Evolutionary conservation across 371 early-diverging fungal species (phyloP), one percentile per base, ranked within the genome.

Genomic region (Rhizomucor pusillus): DNA sequence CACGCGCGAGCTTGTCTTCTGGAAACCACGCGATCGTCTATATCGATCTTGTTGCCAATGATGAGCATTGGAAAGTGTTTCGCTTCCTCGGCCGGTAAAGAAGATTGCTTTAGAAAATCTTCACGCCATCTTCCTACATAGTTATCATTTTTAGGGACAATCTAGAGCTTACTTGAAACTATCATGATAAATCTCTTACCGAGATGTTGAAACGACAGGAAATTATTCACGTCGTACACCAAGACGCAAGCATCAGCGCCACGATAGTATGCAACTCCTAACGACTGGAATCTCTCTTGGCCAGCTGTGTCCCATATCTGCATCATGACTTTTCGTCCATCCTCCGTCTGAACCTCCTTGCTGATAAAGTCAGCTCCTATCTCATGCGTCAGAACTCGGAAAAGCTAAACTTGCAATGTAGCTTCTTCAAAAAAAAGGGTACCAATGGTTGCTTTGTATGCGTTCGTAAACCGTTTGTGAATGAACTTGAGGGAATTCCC

Each of bases 361-460:
- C 96, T 93, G 56, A 94, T 81, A 67, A 97, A 98, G 59, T 97
- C 95, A 3, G 97, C 98, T 23, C 64, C 64, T 64, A 18, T n/a
- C n/a, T n/a, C 16, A 24, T n/a, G 29, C 23, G 12, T 25, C 29
- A 47, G 33, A 19, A 29, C n/a, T n/a, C n/a, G n/a, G n/a, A n/a
- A n/a, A n/a, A n/a, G n/a, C n/a, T n/a, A n/a, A n/a, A n/a, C n/a
- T n/a, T n/a, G n/a, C n/a, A n/a, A n/a, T n/a, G n/a, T n/a, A n/a
- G n/a, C n/a, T n/a, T n/a, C n/a, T n/a, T n/a, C n/a, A n/a, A n/a
- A n/a, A n/a, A n/a, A n/a, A n/a, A n/a, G n/a, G n/a, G n/a, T 54
- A 65, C 99, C 99, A 59, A 99, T 97, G 16, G 99, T 99, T 12
- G 96, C 94, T 72, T 97, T 95, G 85, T 99, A 97, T 65, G 93